Evolutionary conservation across 441 rosid genomes (phyloP).

Genomic region (Eugenia klotzschiana): DNA sequence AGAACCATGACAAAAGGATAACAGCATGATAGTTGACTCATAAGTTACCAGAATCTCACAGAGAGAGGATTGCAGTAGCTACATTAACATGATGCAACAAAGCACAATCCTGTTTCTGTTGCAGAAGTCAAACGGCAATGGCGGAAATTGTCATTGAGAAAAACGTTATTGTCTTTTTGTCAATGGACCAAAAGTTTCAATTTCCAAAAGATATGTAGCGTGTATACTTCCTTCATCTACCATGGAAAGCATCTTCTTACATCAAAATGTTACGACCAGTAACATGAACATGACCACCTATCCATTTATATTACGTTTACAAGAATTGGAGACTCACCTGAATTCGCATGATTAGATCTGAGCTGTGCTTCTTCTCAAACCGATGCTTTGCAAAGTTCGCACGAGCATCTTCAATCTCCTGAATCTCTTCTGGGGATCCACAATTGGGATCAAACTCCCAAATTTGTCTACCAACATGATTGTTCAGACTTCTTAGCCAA

Average conservation of each 20-base stretch:
- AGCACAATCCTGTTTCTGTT: not conserved
- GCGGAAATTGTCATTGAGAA: not conserved
- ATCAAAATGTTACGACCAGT: not conserved
- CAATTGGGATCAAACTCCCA: slow-evolving; percentile 47
- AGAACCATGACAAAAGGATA: not conserved
- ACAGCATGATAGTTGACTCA: not conserved
- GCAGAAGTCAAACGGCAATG: not conserved
- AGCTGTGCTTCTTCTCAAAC: slow-evolving; percentile 15
- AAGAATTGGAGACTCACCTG: slow-evolving; percentile 1
- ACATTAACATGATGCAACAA: not conserved
- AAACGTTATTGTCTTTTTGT: not conserved
- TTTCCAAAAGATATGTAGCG: not conserved
- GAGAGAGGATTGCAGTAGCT: not conserved
- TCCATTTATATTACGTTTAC: not conserved
- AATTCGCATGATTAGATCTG: slow-evolving; percentile 13
- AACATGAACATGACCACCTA: not conserved
- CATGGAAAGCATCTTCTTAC: not conserved
- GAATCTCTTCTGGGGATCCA: slow-evolving; percentile 48
- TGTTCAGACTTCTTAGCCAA: slow-evolving; percentile 51
- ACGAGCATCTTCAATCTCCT: slow-evolving; percentile 7
- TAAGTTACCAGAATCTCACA: not conserved
- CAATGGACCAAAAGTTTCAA: not conserved
- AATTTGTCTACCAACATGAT: slow-evolving; percentile 38
- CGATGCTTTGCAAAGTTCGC: slow-evolving; percentile 5
- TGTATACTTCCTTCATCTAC: not conserved